phyloP scores from a whole-genome alignment of 2,329 filamentous ascomycete species.

The Penicillium vulpinum region DNA sequence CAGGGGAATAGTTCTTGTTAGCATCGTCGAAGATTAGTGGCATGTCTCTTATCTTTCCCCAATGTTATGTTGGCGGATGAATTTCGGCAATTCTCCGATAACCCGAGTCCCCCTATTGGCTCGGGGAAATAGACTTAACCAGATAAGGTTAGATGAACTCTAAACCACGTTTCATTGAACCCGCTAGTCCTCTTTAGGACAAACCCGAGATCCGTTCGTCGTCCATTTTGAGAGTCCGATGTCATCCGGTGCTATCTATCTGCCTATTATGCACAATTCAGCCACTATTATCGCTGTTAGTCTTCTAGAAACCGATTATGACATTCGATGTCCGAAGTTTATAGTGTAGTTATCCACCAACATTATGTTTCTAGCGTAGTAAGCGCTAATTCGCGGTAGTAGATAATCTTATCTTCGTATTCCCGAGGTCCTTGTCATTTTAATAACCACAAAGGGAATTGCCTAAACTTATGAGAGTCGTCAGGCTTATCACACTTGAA shows the following conservation, averaged over 20 bases:
- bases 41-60: not conserved
- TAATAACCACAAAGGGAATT: not conserved
- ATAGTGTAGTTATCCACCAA: not conserved
- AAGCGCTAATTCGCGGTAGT: not conserved
- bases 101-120: not conserved
- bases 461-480: too few species aligned
- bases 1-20: not conserved
- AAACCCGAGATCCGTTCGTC: not conserved
- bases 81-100: not conserved
- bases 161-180: not conserved
- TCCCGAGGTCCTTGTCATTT: not conserved
- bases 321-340: not conserved
- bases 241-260: not conserved
- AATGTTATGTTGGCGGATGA: too few species aligned
- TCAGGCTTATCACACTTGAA: too few species aligned
- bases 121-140: not conserved
- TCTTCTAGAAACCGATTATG: not conserved
- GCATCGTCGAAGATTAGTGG: not conserved
- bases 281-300: not conserved
- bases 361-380: constrained; percentile 15
- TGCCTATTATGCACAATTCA: not conserved
- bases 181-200: not conserved
- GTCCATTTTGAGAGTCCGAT: not conserved
- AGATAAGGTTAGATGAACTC: not conserved
- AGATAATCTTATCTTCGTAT: not conserved